These are phyloP conservation scores for Batkoa obscura DNA, from an alignment of 371 early-diverging fungal species.

Conservation along the genomic window DNA sequence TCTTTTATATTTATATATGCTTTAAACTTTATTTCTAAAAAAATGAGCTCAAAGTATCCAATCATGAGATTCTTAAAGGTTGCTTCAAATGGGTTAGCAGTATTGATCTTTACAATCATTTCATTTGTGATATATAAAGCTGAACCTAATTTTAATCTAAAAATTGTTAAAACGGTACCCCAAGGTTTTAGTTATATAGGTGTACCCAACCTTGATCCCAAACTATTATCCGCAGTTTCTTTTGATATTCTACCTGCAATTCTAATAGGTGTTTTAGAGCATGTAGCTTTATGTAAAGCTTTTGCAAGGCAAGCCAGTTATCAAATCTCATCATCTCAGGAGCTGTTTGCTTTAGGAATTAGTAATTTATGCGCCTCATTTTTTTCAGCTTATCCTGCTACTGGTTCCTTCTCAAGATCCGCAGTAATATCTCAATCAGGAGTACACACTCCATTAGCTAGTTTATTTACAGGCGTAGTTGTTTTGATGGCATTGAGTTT, in stretches of 20 bases:
- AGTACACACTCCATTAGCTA: constrained; percentile 53
- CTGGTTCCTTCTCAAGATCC: constrained; percentile 72
- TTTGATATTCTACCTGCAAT: constrained; percentile 27
- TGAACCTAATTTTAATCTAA: not conserved
- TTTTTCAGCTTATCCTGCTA: constrained; percentile 61
- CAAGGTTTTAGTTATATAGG: constrained; percentile 7
- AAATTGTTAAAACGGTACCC: constrained; percentile 11
- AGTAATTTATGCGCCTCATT: constrained; percentile 60
- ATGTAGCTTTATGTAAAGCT: constrained; percentile 22
- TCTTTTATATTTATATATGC: not conserved
- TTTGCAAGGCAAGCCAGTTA: constrained; percentile 19
- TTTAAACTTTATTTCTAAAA: not conserved
- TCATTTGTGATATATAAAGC: constrained; percentile 12
- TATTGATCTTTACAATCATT: constrained; percentile 18
- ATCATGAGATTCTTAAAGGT: constrained; percentile 23
- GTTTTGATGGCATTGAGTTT: constrained; percentile 55
- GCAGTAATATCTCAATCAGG: constrained; percentile 23
- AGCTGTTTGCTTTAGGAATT: constrained; percentile 58
- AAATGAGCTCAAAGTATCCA: constrained; percentile 8
- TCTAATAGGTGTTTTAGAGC: constrained; percentile 19
- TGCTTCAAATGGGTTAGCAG: constrained; percentile 29
- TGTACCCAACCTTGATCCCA: constrained; percentile 31
- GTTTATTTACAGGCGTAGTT: constrained; percentile 46
- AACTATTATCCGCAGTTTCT: constrained; percentile 43
- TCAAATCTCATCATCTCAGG: constrained; percentile 32